Evolutionary conservation across 176 grass and related monocot genomes (phyloP).

Genomic region (Eleusine coracana): DNA sequence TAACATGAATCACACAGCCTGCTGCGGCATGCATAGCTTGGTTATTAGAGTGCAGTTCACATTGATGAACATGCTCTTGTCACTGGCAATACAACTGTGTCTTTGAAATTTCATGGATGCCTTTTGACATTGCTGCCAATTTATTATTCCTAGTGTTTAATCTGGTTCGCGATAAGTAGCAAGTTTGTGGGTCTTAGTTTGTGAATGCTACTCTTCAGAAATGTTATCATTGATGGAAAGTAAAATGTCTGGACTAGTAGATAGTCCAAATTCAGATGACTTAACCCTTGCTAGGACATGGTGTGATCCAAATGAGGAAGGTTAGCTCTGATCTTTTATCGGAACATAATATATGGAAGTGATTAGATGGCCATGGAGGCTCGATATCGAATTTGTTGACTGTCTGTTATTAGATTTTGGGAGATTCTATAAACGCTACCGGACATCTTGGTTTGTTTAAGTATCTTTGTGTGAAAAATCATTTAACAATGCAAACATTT

Average conservation of each 20-base stretch:
- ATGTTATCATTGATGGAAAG: neutral
- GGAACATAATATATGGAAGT: neutral
- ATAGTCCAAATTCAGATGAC: neutral
- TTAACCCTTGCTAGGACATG: neutral
- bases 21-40: neutral
- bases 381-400: neutral
- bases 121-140: neutral
- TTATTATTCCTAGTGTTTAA: neutral
- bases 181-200: neutral
- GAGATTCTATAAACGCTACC: neutral
- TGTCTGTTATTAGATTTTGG: neutral
- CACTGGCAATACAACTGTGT: neutral
- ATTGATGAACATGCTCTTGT: neutral
- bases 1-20: conserved; percentile 2
- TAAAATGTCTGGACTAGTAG: neutral
- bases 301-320: neutral
- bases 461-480: conserved; percentile 13
- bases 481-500: neutral
- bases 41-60: neutral
- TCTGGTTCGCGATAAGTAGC: neutral
- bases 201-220: neutral
- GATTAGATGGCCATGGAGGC: neutral
- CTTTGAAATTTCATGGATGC: neutral
- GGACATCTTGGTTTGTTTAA: neutral
- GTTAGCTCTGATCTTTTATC: neutral